phyloP scores from a whole-genome alignment of 805 yeast genomes.

The Clavispora asparagi region DNA sequence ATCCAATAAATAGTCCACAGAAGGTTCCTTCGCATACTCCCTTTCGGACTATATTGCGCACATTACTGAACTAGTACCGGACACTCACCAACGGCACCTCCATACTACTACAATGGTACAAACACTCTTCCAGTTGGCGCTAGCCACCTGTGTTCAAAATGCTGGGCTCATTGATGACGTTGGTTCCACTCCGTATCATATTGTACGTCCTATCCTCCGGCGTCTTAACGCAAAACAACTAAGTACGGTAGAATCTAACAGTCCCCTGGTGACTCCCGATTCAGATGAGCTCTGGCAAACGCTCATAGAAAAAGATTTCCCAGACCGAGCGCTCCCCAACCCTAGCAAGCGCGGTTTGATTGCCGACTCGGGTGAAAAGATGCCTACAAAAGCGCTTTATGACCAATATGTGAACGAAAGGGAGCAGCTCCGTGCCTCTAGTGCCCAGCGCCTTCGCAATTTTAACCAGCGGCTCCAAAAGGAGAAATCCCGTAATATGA shows the following conservation, averaged over 20 bases:
- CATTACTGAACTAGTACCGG: too few species aligned
- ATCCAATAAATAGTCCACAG: too few species aligned
- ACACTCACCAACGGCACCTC: not conserved
- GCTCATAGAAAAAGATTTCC: constrained; percentile 44
- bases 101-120: not conserved
- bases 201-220: constrained; percentile 42
- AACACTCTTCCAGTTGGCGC: constrained; percentile 6
- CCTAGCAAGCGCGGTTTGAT: constrained; percentile 3
- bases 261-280: constrained; percentile 38
- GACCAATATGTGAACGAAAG: constrained; percentile 34
- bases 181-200: constrained; percentile 35
- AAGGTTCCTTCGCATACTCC: too few species aligned
- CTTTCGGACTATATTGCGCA: too few species aligned
- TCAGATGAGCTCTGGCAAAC: constrained; percentile 43
- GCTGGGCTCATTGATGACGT: constrained; percentile 14
- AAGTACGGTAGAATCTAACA: constrained; percentile 32
- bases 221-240: constrained; percentile 41
- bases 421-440: constrained; percentile 38
- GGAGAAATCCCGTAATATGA: constrained; percentile 39
- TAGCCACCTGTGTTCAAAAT: constrained; percentile 9
- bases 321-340: constrained; percentile 32
- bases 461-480: constrained; percentile 35
- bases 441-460: constrained; percentile 39
- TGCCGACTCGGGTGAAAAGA: constrained; percentile 4
- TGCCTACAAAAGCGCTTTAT: constrained; percentile 38